phyloP scores from a whole-genome alignment of 768 basidiomycete genomes.

The Podaxis sp. region DNA sequence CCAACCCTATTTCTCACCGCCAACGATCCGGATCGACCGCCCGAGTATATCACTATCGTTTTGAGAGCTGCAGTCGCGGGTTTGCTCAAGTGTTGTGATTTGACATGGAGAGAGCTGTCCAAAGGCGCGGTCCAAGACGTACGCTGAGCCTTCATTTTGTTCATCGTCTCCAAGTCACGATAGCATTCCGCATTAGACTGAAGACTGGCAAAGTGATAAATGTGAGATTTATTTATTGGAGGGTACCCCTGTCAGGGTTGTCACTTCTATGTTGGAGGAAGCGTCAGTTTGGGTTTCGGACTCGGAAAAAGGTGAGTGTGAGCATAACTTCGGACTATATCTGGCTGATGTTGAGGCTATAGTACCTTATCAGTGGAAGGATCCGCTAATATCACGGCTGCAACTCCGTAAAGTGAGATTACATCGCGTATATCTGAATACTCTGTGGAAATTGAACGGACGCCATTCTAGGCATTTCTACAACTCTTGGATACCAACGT shows the following conservation, averaged over 20 bases:
- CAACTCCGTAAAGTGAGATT: constrained; percentile 54
- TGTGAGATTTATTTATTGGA: constrained; percentile 78
- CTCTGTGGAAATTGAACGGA: neutral
- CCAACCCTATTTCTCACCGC: constrained; percentile 22
- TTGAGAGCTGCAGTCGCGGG: constrained; percentile 68
- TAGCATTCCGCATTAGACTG: constrained; percentile 46
- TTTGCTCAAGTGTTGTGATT: constrained; percentile 77
- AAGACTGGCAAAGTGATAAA: constrained; percentile 92
- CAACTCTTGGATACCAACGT: constrained; percentile 47
- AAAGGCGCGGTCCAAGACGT: constrained; percentile 79
- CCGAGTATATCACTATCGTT: constrained; percentile 65
- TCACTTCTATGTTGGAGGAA: constrained; percentile 56
- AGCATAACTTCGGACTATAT: neutral
- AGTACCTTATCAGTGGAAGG: constrained; percentile 51
- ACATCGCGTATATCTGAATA: neutral
- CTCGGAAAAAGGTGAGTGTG: constrained; percentile 39
- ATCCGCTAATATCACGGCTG: constrained; percentile 52
- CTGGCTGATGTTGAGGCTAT: constrained; percentile 1
- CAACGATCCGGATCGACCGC: constrained; percentile 49
- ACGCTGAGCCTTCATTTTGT: constrained; percentile 29
- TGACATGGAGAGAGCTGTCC: constrained; percentile 80
- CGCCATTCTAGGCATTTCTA: constrained; percentile 41
- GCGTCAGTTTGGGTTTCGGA: constrained; percentile 61
- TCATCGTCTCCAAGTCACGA: neutral
- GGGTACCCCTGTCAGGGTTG: constrained; percentile 50